Base-by-base conservation (phyloP, 2,329 filamentous ascomycete genomes). In the Xylaria sp. region DNA sequence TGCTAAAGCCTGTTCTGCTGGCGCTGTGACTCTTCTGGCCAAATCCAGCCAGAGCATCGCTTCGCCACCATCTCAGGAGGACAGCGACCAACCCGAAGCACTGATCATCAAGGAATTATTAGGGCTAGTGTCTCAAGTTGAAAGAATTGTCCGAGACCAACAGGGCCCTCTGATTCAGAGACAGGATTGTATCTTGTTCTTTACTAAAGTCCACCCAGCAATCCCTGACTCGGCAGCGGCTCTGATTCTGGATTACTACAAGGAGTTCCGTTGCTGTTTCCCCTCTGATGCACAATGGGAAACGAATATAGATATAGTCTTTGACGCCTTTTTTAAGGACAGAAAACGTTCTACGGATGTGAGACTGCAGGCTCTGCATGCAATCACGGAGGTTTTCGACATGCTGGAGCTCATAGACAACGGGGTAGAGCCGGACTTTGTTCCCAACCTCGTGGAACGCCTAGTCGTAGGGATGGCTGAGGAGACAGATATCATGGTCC, bases 221-320 rank as follows among this genome's bases (percentile, higher is more conserved):
- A 83, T 93, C 9, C 89, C 89, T 6, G 89, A 93, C 74, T 85
- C 86, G 4, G 87, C 88, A 9, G 89, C 87, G 1, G 85, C 85
- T 55, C 81, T 90, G 12, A 85, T 93, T 28, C 84, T 93, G 50
- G 85, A 88, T 52, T 89, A 92, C 75, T 91, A 90, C 70, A 85
- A 86, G 63, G 87, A 92, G 61, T 90, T 91, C 70, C 84, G 90
- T 53, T 90, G 88, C 73, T 91, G 92, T 73, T 91, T 90, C 52
- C 91, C 91, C 2, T 92, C 91, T 0, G 90, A 93, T 72, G 79
- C 84, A 55, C 82, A 87, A 41, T 94, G 91, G 91, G 85, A 91
- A 69, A 80, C 84, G 2, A 91, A 92, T 60, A 82, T 91, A 62
- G 80, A 81, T 18, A 80, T 87, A 30, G 84, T 93, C 1, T 77